Evolutionary conservation across 1,284 basidiomycete species (phyloP).

Genomic region (Cryptococcus sp.): DNA sequence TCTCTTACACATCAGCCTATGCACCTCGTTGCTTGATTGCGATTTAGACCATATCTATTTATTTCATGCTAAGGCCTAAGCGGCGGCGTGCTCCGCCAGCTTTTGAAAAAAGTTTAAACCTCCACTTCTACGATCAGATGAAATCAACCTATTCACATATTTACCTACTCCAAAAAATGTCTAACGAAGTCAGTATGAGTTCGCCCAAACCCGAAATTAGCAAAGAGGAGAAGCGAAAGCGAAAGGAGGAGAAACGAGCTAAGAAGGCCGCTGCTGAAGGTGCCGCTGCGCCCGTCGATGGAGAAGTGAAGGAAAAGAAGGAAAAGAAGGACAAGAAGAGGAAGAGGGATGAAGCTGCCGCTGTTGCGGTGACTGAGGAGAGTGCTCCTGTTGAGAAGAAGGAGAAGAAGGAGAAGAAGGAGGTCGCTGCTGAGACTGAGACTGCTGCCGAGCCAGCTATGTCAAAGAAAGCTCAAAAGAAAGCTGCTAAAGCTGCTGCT

Average conservation of each 20-base stretch:
- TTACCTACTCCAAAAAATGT: constrained; percentile 21
- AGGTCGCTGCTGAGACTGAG: constrained; percentile 6
- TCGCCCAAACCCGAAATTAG: constrained; percentile 17
- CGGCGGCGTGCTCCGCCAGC: too few species aligned
- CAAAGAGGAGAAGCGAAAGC: constrained; percentile 35
- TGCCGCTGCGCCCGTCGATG: constrained; percentile 2
- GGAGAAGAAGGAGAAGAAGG: constrained; percentile 22
- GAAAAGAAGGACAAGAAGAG: constrained; percentile 19
- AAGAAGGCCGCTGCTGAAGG: constrained; percentile 16
- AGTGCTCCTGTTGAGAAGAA: neutral
- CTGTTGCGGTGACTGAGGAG: neutral
- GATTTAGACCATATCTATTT: too few species aligned
- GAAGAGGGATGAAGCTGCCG: constrained; percentile 1
- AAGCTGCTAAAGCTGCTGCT: constrained; percentile 8
- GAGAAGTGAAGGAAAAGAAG: constrained; percentile 25
- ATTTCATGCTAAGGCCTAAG: too few species aligned
- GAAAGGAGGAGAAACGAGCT: constrained; percentile 29
- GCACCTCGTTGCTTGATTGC: neutral
- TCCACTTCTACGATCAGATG: too few species aligned
- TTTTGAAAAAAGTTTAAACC: too few species aligned
- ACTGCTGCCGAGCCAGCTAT: constrained; percentile 19
- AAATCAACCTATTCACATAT: neutral
- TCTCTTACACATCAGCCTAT: neutral
- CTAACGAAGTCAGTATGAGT: constrained; percentile 23
- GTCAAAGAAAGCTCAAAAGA: constrained; percentile 3